These are phyloP conservation scores for Penicillium samsonianum DNA, from an alignment of 495 filamentous ascomycete species.

Conservation along the genomic window DNA sequence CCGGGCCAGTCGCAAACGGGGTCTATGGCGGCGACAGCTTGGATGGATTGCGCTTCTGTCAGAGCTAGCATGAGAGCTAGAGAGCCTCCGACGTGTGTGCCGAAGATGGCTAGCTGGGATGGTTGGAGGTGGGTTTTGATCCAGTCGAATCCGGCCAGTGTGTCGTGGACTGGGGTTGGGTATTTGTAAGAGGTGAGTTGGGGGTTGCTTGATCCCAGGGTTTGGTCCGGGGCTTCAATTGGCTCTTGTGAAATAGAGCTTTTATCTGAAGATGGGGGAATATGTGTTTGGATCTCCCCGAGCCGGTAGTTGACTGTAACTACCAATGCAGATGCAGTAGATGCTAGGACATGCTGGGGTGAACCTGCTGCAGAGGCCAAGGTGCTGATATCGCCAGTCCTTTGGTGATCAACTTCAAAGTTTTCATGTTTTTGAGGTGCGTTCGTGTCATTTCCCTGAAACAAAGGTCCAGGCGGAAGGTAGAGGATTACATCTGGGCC, in stretches of 20 bases:
- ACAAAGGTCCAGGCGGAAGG: slow-evolving; percentile 43
- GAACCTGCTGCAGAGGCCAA: background rate
- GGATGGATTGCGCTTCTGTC: slow-evolving; percentile 53
- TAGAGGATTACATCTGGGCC: slow-evolving; percentile 40
- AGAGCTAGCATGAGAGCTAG: slow-evolving; percentile 60
- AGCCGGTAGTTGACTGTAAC: slow-evolving; percentile 48
- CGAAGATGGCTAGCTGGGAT: slow-evolving; percentile 47
- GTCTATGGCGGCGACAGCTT: slow-evolving; percentile 36
- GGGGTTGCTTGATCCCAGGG: background rate
- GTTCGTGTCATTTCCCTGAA: slow-evolving; percentile 6
- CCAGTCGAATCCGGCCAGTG: slow-evolving; percentile 44
- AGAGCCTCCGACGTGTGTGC: slow-evolving; percentile 56
- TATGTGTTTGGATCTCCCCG: slow-evolving; percentile 38
- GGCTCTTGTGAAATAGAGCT: background rate
- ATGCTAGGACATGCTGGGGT: slow-evolving; percentile 32
- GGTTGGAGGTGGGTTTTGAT: slow-evolving; percentile 34
- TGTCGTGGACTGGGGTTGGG: slow-evolving; percentile 47
- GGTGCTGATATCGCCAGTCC: background rate
- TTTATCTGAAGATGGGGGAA: background rate
- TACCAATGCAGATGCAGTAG: slow-evolving; percentile 33
- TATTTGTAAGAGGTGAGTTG: slow-evolving; percentile 28
- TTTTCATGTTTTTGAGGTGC: background rate
- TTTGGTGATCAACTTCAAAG: background rate
- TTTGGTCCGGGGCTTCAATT: background rate
- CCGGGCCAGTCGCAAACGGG: slow-evolving; percentile 47